Evolutionary conservation across 2,329 filamentous ascomycete genomes (phyloP).

Genomic region (Talaromyces piceae): DNA sequence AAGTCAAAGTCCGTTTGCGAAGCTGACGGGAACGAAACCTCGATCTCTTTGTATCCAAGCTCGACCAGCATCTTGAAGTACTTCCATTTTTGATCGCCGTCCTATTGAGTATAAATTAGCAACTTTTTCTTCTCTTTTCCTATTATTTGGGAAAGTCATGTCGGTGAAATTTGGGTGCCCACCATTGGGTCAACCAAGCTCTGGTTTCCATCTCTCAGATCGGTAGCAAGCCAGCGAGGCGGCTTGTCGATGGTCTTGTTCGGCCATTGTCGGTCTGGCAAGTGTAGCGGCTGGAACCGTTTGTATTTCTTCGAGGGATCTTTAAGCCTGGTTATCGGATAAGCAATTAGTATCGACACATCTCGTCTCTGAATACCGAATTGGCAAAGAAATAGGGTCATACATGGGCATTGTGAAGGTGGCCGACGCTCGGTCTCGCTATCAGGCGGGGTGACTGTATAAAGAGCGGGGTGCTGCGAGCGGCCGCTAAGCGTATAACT

Average conservation of each 20-base stretch:
- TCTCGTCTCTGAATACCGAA: neutral
- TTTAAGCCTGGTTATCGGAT: conserved; percentile 32
- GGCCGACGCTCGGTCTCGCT: conserved; percentile 6
- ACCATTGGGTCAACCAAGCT: conserved; percentile 90
- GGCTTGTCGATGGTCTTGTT: conserved; percentile 73
- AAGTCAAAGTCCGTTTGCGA: conserved; percentile 97
- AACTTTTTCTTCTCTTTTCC: too few species aligned
- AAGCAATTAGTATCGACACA: conserved; percentile 9
- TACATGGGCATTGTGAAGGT: conserved; percentile 32
- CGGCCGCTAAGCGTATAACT: neutral
- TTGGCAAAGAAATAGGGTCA: conserved; percentile 7
- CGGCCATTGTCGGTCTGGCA: conserved; percentile 64
- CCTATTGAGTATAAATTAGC: conserved; percentile 47
- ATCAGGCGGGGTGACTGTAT: conserved; percentile 14
- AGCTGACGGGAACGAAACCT: conserved; percentile 90
- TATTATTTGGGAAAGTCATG: neutral
- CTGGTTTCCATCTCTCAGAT: conserved; percentile 89
- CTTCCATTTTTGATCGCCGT: conserved; percentile 86
- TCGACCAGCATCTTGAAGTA: conserved; percentile 94
- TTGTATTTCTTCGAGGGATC: conserved; percentile 44
- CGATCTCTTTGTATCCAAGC: conserved; percentile 95
- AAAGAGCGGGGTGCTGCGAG: neutral
- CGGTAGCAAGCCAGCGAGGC: conserved; percentile 83
- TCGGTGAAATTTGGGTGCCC: conserved; percentile 21
- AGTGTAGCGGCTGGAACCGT: conserved; percentile 39